phyloP scores from a whole-genome alignment of 768 basidiomycete genomes.

The Tylopilus vinaceipallidus region DNA sequence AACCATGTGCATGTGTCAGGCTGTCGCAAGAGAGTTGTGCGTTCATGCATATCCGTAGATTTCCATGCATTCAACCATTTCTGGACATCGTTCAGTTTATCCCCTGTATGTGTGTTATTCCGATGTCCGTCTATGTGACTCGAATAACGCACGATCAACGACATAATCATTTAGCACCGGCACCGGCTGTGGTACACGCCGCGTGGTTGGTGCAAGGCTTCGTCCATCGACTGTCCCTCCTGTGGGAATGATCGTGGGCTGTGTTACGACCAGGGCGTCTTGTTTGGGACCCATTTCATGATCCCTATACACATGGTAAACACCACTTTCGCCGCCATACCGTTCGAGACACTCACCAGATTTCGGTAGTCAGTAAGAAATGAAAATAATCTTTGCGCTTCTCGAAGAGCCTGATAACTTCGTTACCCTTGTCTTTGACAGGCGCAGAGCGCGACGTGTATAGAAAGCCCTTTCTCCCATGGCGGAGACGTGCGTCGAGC shows the following conservation, averaged over 20 bases:
- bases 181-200: too few relatives aligned
- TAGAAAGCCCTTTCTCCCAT: neutral
- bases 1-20: constrained; percentile 9
- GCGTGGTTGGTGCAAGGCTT: neutral
- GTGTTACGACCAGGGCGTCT: too few relatives aligned
- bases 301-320: too few relatives aligned
- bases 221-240: too few relatives aligned
- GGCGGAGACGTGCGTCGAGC: too few relatives aligned
- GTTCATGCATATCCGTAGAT: neutral
- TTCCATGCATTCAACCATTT: constrained; percentile 1
- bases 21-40: neutral
- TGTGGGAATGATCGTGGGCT: too few relatives aligned
- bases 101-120: neutral
- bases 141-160: too few relatives aligned
- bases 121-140: too few relatives aligned
- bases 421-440: neutral
- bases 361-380: constrained; percentile 2
- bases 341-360: neutral
- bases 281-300: too few relatives aligned
- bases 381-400: too few relatives aligned
- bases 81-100: neutral
- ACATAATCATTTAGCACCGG: too few relatives aligned
- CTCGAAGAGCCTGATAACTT: constrained; percentile 10
- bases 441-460: neutral
- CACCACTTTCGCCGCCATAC: too few relatives aligned